Base-by-base conservation (phyloP, 2,329 filamentous ascomycete species). In the Aspergillus ochraceus region DNA sequence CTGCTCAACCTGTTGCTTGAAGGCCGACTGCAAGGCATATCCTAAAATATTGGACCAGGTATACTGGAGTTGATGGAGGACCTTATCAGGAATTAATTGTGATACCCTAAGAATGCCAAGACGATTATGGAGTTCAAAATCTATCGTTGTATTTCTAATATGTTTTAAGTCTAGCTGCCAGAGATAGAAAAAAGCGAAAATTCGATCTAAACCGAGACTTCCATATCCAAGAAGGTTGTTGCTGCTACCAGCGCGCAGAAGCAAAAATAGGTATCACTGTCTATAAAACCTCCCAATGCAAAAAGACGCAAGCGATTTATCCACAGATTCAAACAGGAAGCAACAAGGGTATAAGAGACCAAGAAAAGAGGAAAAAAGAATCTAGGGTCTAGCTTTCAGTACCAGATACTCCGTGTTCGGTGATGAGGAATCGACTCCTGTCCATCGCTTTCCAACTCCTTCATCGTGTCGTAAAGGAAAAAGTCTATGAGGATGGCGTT, bases 401-500 rank as follows among this genome's bases (percentile, higher is more conserved):
- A 97, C 93, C 93, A 97, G 62, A 97, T 97, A 71, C 92, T 96
- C 73, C 93, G 86, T 49, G 93, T 97, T 64, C 93, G 84, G 77
- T 97, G 93, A 77, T 97, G 92, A 5, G 91, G 91, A 61, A 92
- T 85, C 36, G 72, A 72, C 61, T 79, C 80, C 61, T 72, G 67
- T 75, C 55, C 87, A 81, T 65, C 81, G 74, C 78, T 80, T 75
- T 98, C 94, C 72, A 90, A 76, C 71, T 92, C 89, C 75, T 98
- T 99, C 79, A 95, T 92, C 19, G 90, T 87, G 77, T 99, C 95
- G 73, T 99, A 99, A 57, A 99, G 80, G 76, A 97, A 97, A 77
- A 98, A 99, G 76, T 99, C 95, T 64, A 99, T 95, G 68, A 99
- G 76, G 45, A 98, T 91, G 26, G 95, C 93, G 73, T 99, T 99